These are phyloP conservation scores for Lichtheimia ramosa DNA, from an alignment of 371 early-diverging fungal species.

Conservation along the genomic window DNA sequence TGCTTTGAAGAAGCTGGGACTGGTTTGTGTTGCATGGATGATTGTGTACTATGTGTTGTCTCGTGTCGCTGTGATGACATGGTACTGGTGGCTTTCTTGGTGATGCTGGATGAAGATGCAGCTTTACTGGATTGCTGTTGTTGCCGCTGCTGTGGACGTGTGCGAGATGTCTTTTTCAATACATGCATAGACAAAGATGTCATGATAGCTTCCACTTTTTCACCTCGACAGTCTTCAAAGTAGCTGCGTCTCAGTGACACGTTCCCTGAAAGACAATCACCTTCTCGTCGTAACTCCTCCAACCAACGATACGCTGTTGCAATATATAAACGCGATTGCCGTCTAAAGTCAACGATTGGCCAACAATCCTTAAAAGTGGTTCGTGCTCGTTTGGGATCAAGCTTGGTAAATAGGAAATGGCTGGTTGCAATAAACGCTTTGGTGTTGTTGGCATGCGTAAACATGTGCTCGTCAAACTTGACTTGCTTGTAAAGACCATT, in stretches of 20 bases:
- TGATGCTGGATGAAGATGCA: too few species aligned
- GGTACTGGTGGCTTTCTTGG: too few species aligned
- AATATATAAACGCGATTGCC: slow-evolving; percentile 35
- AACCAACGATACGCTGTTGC: slow-evolving; percentile 33
- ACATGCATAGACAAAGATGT: slow-evolving; percentile 26
- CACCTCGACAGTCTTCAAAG: slow-evolving; percentile 45
- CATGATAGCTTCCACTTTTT: slow-evolving; percentile 30
- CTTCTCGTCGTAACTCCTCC: slow-evolving; percentile 23
- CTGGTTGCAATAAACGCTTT: slow-evolving; percentile 35
- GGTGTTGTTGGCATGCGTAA: slow-evolving; percentile 25
- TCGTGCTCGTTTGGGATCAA: slow-evolving; percentile 20
- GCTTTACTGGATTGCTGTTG: too few species aligned
- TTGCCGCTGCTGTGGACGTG: too few species aligned
- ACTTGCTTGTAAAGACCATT: slow-evolving; percentile 12
- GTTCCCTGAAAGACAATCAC: not conserved
- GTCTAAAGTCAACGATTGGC: slow-evolving; percentile 37
- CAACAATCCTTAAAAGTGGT: slow-evolving; percentile 29
- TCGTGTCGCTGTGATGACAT: too few species aligned
- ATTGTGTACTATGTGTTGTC: too few species aligned
- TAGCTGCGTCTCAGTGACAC: slow-evolving; percentile 31
- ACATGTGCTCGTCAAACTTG: slow-evolving; percentile 22
- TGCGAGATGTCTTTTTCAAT: too few species aligned
- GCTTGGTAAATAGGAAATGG: slow-evolving; percentile 30
- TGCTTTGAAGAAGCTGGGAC: too few species aligned
- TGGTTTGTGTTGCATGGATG: too few species aligned